Percentiles rank a stretch among this genome's conserved stretches.
Conservation (phyloP, 192 early-diverging fungal genomes). For the Coemansia sp. region DNA sequence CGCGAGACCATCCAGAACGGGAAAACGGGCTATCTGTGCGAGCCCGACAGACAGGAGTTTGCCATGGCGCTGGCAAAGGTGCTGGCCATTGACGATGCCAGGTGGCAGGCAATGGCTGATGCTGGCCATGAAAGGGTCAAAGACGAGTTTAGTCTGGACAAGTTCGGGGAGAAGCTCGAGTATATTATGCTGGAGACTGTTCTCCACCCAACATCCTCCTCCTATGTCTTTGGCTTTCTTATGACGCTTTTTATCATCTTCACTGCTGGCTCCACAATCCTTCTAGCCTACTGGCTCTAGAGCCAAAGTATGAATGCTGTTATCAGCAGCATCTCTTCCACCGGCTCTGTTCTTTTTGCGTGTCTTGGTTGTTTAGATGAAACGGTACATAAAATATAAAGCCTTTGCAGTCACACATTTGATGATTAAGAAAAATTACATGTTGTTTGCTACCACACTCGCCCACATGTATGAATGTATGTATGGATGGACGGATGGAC, state of each 20-base stretch:
- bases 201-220: slow-evolving; percentile 18
- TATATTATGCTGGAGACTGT: slow-evolving; percentile 57
- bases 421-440: neutral
- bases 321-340: neutral
- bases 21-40: slow-evolving; percentile 76
- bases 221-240: slow-evolving; percentile 36
- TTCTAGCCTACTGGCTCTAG: slow-evolving; percentile 10
- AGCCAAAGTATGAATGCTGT: neutral
- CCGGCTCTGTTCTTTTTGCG: too few relatives aligned
- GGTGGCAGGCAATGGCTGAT: slow-evolving; percentile 61
- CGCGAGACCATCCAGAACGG: slow-evolving; percentile 75
- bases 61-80: slow-evolving; percentile 61
- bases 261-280: slow-evolving; percentile 11
- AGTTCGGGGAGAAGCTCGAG: slow-evolving; percentile 72
- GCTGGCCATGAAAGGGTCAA: slow-evolving; percentile 63
- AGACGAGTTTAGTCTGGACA: slow-evolving; percentile 62
- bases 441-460: neutral
- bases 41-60: slow-evolving; percentile 62
- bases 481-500: too few relatives aligned
- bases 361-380: too few relatives aligned
- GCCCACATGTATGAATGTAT: neutral
- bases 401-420: too few relatives aligned
- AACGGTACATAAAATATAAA: too few relatives aligned
- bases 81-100: slow-evolving; percentile 38
- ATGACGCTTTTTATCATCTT: slow-evolving; percentile 40